A percentile compares a stretch with the other conserved stretches of the same genome.
These are phyloP conservation scores for Colletotrichum nymphaeae DNA, from an alignment of 2,329 filamentous ascomycete species.

Conservation along the genomic window DNA sequence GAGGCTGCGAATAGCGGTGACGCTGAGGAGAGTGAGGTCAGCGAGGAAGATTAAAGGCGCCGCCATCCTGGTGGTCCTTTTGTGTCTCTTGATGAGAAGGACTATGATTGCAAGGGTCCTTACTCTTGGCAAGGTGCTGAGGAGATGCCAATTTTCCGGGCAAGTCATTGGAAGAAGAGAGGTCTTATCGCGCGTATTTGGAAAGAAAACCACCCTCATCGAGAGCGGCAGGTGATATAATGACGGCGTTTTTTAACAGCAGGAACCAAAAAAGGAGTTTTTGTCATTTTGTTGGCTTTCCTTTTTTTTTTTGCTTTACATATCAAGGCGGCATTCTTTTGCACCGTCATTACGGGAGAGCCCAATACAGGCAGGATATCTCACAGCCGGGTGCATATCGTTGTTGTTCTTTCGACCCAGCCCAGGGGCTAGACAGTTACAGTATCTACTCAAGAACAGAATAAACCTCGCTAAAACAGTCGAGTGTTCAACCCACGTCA, in stretches of 20 bases:
- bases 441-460: background rate
- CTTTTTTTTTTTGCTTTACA: background rate
- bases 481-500: background rate
- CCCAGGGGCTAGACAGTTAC: background rate
- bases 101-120: too few relatives aligned
- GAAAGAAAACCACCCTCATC: background rate
- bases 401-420: background rate
- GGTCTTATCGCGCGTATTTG: background rate
- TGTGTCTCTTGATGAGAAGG: too few relatives aligned
- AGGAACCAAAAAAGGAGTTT: conserved; percentile 19
- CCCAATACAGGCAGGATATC: conserved; percentile 8
- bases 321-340: background rate
- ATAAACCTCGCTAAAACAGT: background rate
- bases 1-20: conserved; percentile 53
- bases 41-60: conserved; percentile 68
- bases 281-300: background rate
- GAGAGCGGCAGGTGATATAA: conserved; percentile 13
- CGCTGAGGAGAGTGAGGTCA: conserved; percentile 73
- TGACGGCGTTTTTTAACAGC: conserved; percentile 22
- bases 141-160: too few relatives aligned
- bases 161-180: background rate
- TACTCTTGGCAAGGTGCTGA: too few relatives aligned
- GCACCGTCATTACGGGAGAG: background rate
- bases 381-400: background rate
- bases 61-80: background rate